Conservation (phyloP, 2,329 filamentous ascomycete species). For the Hypomyces rosellus region DNA sequence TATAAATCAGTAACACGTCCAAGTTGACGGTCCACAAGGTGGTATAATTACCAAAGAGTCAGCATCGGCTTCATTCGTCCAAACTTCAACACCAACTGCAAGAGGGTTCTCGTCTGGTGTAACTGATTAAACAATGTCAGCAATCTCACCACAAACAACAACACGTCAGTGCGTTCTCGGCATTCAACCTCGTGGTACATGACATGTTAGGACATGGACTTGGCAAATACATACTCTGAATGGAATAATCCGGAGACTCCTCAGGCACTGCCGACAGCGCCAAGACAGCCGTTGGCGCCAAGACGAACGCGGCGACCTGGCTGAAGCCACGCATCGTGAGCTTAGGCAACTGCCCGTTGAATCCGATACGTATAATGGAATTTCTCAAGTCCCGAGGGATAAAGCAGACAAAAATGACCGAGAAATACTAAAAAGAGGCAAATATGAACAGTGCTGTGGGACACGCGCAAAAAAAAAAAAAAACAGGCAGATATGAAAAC, state of each 20-base stretch:
- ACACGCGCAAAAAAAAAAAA: too few relatives aligned
- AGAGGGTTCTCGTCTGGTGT: background rate
- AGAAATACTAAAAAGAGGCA: too few relatives aligned
- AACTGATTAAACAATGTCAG: background rate
- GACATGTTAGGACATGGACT: background rate
- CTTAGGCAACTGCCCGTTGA: background rate
- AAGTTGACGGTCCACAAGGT: too few relatives aligned
- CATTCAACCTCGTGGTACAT: background rate
- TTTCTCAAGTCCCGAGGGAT: too few relatives aligned
- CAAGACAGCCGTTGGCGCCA: conserved; percentile 8
- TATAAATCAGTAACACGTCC: background rate
- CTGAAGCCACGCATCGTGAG: conserved; percentile 9
- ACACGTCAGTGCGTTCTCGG: background rate
- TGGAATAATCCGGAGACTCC: too few relatives aligned
- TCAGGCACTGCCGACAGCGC: conserved; percentile 1
- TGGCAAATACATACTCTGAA: background rate
- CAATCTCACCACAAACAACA: background rate
- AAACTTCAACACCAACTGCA: conserved; percentile 2
- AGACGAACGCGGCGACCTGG: conserved; percentile 5
- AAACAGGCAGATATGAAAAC: too few relatives aligned
- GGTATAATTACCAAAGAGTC: conserved; percentile 8
- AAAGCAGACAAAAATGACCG: background rate
- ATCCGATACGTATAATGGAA: background rate
- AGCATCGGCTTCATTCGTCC: background rate
- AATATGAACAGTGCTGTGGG: too few relatives aligned